These are phyloP conservation scores for Testicularia cyperi DNA, from an alignment of 1,284 basidiomycete species.

Conservation along the genomic window DNA sequence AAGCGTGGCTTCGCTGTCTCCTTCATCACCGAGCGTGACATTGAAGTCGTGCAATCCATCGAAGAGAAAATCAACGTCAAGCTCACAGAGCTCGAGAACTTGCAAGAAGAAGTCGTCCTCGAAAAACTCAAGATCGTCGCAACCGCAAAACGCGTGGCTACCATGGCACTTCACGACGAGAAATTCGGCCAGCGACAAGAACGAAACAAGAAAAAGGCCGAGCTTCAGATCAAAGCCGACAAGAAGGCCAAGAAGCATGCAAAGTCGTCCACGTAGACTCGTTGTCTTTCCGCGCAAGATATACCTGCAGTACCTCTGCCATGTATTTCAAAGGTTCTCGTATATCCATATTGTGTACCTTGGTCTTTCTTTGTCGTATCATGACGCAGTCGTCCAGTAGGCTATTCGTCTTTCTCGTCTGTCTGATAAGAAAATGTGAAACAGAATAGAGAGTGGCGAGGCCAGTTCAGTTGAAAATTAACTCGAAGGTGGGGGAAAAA, in stretches of 20 bases:
- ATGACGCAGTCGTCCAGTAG: too few species aligned
- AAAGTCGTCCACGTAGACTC: not conserved
- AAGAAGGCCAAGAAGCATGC: constrained; percentile 13
- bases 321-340: too few species aligned
- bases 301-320: too few species aligned
- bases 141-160: constrained; percentile 87
- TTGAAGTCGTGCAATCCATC: constrained; percentile 77
- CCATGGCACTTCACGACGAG: constrained; percentile 82
- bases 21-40: constrained; percentile 90
- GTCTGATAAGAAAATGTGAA: too few species aligned
- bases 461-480: too few species aligned
- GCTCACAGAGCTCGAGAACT: constrained; percentile 41
- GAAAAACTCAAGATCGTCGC: constrained; percentile 84
- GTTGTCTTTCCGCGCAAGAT: too few species aligned
- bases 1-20: constrained; percentile 85
- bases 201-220: constrained; percentile 70
- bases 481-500: too few species aligned
- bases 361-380: too few species aligned
- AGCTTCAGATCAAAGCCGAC: constrained; percentile 21
- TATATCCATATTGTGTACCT: too few species aligned
- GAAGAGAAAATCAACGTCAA: constrained; percentile 78
- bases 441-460: too few species aligned
- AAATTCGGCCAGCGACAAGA: constrained; percentile 86
- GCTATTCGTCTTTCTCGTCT: too few species aligned
- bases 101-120: constrained; percentile 77